Conservation (phyloP, 176 grass and related monocot genomes). For the Rhynchospora breviuscula region DNA sequence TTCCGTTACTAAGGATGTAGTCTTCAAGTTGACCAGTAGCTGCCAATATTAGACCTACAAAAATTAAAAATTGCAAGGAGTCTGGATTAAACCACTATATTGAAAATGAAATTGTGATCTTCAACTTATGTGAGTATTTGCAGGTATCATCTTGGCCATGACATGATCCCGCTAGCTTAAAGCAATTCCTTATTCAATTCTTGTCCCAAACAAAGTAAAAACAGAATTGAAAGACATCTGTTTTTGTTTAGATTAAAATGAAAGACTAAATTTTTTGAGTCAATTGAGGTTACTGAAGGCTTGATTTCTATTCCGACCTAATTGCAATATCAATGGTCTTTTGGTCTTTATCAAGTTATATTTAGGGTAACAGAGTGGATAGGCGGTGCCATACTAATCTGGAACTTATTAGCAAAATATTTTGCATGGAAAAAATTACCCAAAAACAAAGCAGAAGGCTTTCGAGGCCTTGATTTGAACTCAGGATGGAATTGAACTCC, state of each 20-base stretch:
- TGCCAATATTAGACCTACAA: conserved; percentile 81
- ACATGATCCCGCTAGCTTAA: neutral
- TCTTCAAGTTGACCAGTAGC: conserved; percentile 50
- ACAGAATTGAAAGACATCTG: neutral
- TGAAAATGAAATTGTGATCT: neutral
- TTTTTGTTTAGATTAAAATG: neutral
- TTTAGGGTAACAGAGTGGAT: neutral
- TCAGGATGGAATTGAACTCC: conserved; percentile 96
- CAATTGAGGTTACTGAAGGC: neutral
- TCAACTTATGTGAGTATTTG: neutral
- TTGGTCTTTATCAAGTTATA: neutral
- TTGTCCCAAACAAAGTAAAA: too few relatives aligned
- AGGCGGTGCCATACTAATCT: neutral
- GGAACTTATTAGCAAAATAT: conserved; percentile 9
- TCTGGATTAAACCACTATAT: neutral
- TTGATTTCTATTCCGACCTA: neutral
- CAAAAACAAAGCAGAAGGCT: conserved; percentile 78
- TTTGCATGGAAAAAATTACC: conserved; percentile 29
- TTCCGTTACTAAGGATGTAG: conserved; percentile 34
- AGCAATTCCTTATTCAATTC: neutral
- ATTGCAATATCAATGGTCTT: neutral
- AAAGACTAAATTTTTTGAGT: neutral
- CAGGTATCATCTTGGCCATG: neutral
- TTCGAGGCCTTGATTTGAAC: conserved; percentile 88
- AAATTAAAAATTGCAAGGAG: neutral